phyloP scores from a whole-genome alignment of 768 basidiomycete genomes.

The Tulasnella sp. region DNA sequence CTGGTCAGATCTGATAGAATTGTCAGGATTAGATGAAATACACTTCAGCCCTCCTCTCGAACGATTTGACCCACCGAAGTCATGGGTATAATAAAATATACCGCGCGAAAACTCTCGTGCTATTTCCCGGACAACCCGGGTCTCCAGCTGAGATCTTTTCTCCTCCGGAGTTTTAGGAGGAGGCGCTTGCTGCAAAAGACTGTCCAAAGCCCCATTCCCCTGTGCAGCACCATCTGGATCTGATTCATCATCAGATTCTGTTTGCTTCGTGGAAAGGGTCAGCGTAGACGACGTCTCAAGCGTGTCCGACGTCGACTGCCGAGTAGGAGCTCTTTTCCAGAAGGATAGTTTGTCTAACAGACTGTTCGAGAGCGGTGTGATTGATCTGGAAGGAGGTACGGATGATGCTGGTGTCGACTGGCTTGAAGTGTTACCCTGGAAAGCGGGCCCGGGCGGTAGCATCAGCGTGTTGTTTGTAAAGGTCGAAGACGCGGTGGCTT shows the following conservation, averaged over 20 bases:
- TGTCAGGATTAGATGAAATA: background rate
- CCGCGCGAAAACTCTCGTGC: constrained; percentile 71
- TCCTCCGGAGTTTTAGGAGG: constrained; percentile 56
- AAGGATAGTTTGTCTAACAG: constrained; percentile 6
- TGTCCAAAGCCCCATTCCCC: background rate
- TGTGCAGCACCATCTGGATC: background rate
- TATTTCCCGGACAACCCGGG: constrained; percentile 73
- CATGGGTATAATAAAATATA: constrained; percentile 85
- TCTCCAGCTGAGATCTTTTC: constrained; percentile 66
- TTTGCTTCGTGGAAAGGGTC: background rate
- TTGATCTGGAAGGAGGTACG: constrained; percentile 5
- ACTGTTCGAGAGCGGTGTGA: background rate
- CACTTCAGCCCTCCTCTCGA: background rate
- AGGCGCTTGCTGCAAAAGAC: constrained; percentile 36
- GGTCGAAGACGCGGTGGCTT: background rate
- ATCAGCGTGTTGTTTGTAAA: background rate
- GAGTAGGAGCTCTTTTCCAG: constrained; percentile 8
- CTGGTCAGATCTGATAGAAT: constrained; percentile 63
- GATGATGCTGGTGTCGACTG: constrained; percentile 6
- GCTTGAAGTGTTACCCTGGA: constrained; percentile 5
- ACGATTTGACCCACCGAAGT: constrained; percentile 52
- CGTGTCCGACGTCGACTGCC: background rate
- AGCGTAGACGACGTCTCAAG: background rate
- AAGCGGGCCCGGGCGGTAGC: constrained; percentile 7
- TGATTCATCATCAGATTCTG: background rate